Evolutionary conservation across 1,284 basidiomycete genomes (phyloP).

Genomic region (Mycena citricolor): DNA sequence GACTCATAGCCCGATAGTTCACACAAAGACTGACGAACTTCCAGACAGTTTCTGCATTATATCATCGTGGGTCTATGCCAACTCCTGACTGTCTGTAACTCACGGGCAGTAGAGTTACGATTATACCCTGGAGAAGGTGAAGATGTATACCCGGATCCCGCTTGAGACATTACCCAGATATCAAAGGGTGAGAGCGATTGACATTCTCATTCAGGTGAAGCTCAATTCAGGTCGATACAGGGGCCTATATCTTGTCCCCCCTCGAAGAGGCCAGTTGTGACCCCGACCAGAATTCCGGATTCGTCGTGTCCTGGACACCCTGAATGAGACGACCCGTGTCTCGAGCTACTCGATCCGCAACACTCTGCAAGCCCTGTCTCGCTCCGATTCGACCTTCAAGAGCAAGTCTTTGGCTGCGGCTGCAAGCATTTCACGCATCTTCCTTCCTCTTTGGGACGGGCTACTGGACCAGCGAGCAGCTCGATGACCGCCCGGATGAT

Average conservation of each 20-base stretch:
- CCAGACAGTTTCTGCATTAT: conserved; percentile 47
- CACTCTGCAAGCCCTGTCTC: conserved; percentile 38
- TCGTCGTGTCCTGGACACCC: conserved; percentile 75
- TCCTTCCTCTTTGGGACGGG: conserved; percentile 29
- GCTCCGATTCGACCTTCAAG: conserved; percentile 25
- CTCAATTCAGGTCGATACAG: conserved; percentile 37
- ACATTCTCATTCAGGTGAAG: no score
- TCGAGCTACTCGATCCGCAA: conserved; percentile 86
- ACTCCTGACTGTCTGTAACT: no score
- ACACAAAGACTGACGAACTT: conserved; percentile 9
- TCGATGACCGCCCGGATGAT: conserved; percentile 31
- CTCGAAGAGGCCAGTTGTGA: conserved; percentile 89
- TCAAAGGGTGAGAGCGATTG: conserved; percentile 71
- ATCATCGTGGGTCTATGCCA: conserved; percentile 50
- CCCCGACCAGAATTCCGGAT: conserved; percentile 83
- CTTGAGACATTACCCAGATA: conserved; percentile 83
- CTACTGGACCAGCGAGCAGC: conserved; percentile 29
- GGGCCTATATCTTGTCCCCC: conserved; percentile 88
- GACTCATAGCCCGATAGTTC: conserved; percentile 1
- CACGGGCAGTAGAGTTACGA: conserved; percentile 88
- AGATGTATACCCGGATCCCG: conserved; percentile 86
- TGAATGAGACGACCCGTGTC: conserved; percentile 66
- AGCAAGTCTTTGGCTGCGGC: conserved; percentile 20
- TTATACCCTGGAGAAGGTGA: conserved; percentile 88
- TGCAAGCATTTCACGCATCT: conserved; percentile 22